Percentiles rank a stretch among this genome's conserved stretches.
These are phyloP conservation scores for Endocladia muricata DNA, from an alignment of 31 red algal genomes.

Conservation along the genomic window DNA sequence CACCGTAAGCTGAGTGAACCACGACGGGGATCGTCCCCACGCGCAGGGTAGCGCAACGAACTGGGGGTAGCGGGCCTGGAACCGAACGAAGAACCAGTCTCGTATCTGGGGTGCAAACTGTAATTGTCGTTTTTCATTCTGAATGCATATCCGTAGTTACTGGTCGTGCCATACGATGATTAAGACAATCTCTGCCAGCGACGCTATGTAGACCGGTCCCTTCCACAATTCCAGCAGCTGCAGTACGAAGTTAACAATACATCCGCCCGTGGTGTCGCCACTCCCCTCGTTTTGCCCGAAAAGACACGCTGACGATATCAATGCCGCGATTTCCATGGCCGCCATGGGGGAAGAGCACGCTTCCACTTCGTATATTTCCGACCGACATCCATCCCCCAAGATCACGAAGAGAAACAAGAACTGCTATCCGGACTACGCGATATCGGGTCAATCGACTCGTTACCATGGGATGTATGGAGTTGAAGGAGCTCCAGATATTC, in stretches of 20 bases:
- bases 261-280: slow-evolving; percentile 4
- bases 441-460: background rate
- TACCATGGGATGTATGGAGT: slow-evolving; percentile 1
- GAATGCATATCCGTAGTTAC: slow-evolving; percentile 16
- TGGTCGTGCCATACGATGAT: slow-evolving; percentile 21
- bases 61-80: slow-evolving; percentile 12
- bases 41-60: slow-evolving; percentile 45
- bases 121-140: slow-evolving; percentile 35
- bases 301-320: slow-evolving; percentile 32
- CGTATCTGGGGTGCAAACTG: slow-evolving; percentile 23
- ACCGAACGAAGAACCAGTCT: slow-evolving; percentile 34
- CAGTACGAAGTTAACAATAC: slow-evolving; percentile 40
- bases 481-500: slow-evolving; percentile 8
- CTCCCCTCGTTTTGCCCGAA: slow-evolving; percentile 16
- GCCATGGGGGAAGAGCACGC: background rate
- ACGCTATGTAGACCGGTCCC: slow-evolving; percentile 35
- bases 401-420: background rate
- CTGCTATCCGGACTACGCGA: slow-evolving; percentile 20
- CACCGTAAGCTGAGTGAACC: slow-evolving; percentile 37
- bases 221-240: slow-evolving; percentile 27
- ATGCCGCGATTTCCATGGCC: background rate
- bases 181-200: slow-evolving; percentile 15
- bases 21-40: slow-evolving; percentile 26
- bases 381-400: background rate
- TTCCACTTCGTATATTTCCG: slow-evolving; percentile 27